These are phyloP conservation scores for Tolypocladium pustulatum DNA, from an alignment of 2,329 filamentous ascomycete species.

Conservation along the genomic window DNA sequence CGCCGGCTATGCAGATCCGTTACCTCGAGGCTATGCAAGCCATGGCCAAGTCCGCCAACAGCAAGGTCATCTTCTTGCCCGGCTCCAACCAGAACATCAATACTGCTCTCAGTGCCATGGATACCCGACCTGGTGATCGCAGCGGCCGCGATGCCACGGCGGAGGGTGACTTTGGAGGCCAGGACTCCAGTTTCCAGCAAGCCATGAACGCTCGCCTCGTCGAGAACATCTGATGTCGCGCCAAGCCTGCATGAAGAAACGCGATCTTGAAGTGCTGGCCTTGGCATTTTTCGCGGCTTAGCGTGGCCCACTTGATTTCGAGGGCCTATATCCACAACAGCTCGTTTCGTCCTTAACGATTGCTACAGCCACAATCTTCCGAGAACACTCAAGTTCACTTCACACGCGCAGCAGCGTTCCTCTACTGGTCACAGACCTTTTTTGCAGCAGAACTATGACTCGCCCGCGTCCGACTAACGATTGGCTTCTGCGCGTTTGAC, in stretches of 20 bases:
- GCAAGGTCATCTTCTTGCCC: conserved; percentile 79
- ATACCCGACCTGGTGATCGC: conserved; percentile 25
- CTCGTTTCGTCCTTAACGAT: conserved; percentile 10
- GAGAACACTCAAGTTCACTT: neutral
- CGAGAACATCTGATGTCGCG: conserved; percentile 63
- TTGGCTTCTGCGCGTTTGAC: neutral
- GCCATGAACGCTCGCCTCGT: conserved; percentile 74
- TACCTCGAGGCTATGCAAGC: conserved; percentile 98
- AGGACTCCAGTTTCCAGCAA: conserved; percentile 57
- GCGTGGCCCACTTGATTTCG: conserved; percentile 26
- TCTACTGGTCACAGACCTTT: neutral
- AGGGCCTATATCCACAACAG: conserved; percentile 5
- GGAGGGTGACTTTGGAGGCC: conserved; percentile 39
- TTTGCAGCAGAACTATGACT: neutral
- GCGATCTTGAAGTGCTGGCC: conserved; percentile 18
- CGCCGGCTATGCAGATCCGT: conserved; percentile 95
- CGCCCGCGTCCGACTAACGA: neutral
- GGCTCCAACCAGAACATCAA: conserved; percentile 46
- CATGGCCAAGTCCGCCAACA: conserved; percentile 91
- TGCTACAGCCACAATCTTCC: neutral
- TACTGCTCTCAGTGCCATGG: conserved; percentile 30
- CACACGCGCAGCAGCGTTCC: neutral
- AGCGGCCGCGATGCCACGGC: conserved; percentile 27
- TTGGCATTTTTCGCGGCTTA: conserved; percentile 15
- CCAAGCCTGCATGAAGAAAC: conserved; percentile 2